Conservation (phyloP, 352 stramenopile genomes). For the Globisporangium middletonii region DNA sequence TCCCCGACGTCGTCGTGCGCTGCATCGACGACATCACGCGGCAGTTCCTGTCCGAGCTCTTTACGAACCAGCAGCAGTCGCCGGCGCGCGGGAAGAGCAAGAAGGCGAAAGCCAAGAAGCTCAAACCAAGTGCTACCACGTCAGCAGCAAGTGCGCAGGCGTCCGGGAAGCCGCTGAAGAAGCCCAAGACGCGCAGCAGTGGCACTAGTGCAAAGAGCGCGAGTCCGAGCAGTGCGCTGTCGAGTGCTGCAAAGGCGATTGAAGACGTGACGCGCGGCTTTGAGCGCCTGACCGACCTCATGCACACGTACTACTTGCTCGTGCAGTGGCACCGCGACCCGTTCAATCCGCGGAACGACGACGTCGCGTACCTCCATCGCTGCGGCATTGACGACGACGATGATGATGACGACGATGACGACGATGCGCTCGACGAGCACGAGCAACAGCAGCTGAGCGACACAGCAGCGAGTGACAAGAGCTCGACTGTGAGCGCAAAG, state of each 20-base stretch:
- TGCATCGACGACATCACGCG: constrained; percentile 68
- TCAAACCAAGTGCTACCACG: too few species aligned
- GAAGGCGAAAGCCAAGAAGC: background rate
- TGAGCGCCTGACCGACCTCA: constrained; percentile 68
- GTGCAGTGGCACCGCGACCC: constrained; percentile 87
- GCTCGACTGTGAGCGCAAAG: constrained; percentile 9
- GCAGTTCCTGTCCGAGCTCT: constrained; percentile 36
- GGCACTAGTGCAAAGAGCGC: background rate
- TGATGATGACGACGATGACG: constrained; percentile 62
- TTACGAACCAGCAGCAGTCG: constrained; percentile 36
- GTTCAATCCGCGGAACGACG: constrained; percentile 76
- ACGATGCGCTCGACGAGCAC: constrained; percentile 30
- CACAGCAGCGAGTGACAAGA: constrained; percentile 4
- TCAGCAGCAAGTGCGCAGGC: background rate
- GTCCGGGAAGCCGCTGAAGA: background rate
- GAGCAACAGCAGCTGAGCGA: constrained; percentile 3
- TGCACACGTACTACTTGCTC: constrained; percentile 88
- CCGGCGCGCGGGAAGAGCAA: constrained; percentile 13
- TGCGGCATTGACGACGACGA: constrained; percentile 79
- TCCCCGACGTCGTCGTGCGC: constrained; percentile 74
- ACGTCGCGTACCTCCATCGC: constrained; percentile 65
- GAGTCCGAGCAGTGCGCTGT: background rate
- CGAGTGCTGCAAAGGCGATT: constrained; percentile 35
- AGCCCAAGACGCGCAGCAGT: background rate
- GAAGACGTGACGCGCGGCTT: constrained; percentile 57